Evolutionary conservation across 768 basidiomycete genomes (phyloP), one percentile per base, ranked within the genome.

Genomic region (Steccherinum ochraceum): DNA sequence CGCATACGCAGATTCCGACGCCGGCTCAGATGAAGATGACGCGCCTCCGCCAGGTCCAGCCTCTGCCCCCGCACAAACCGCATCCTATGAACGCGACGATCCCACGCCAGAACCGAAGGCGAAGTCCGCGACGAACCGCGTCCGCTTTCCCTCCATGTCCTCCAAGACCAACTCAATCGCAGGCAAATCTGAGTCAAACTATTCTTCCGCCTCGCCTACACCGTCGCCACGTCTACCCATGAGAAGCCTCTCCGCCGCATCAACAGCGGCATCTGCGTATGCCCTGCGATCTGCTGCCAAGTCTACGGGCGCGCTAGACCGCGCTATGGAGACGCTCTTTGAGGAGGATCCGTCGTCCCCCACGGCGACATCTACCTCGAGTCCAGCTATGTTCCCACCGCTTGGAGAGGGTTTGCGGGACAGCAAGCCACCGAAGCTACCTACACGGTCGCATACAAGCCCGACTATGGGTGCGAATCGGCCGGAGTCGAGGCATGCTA

Each of bases 371-470:
- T 64, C 67, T 40, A 67, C 68, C 41, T 64, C 63, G 40, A 64
- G 65, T 21, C 64, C 58, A 20, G 64, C 67, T 20, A 61, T 66
- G 7, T 61, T 67, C 19, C 56, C 61, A 10, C 21, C 44, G 58
- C 56, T 18, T 21, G 59, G 24, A 47, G 64, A 52, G 35, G 46
- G 19, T 12, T 56, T 57, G 64, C 56, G 80, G 78, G 59, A 84
- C 75, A 26, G 77, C 79, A 30, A 44, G 53, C 57, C 74, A 20
- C 70, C 74, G 40, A 84, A 84, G 67, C 64, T 82, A 16, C 81
- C 83, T 5, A 69, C 68, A 44, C 73, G 84, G 26, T 72, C 79
- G 24, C 71, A 76, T 55, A 83, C 84, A 44, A 76, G 69, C 48
- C 72, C 74, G 5, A 68, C 67, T 41, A 66, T 72, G 1, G 65